Base-by-base conservation (phyloP, 371 early-diverging fungal species). In the Rhizopus delemar region DNA sequence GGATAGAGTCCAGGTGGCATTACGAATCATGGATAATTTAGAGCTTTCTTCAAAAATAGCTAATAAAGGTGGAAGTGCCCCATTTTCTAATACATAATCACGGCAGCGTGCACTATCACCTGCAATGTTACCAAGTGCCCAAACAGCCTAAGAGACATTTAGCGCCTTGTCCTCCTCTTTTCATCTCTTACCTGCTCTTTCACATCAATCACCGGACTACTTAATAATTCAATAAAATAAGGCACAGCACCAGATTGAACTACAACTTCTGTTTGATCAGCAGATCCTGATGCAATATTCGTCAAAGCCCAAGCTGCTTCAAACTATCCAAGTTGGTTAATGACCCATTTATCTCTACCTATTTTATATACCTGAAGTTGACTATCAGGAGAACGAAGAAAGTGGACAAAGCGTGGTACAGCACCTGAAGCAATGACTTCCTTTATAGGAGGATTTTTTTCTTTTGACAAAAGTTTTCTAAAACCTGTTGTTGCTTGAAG, bases 251-350 rank as follows among this genome's bases (percentile, higher is more conserved):
- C 93, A 49, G 89, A 76, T 39, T 97, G 88, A 52, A 99, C 90
- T n/a, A 99, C 97, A 41, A 87, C 86, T 71, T 91, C 86, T 3
- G 99, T 99, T 80, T 99, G 99, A 56, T 87, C 77, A 5, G 97
- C 93, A 13, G 94, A 90, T 29, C 99, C 99, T 6, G 99, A 99
- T 13, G 99, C 99, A 75, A 99, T 99, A 80, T 99, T 99, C 59
- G 99, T 99, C 63, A 99, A 82, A 39, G 98, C 99, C 99, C 99
- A 99, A 13, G 99, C 99, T 56, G 99, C 93, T 80, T 99, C 99
- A 74, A 99, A 97, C 93, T 97, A 84, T 36, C 54, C 4, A 32
- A 61, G 57, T 22, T 22, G 22, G 0, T 22, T 22, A 22, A 22
- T 22, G 11, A 22, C 7, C 32, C 11, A 5, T 16, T 51, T 31